Percentiles rank a stretch among this genome's conserved stretches.
These are phyloP conservation scores for Lupinus albus DNA, from an alignment of 306 rosid species.

Conservation along the genomic window DNA sequence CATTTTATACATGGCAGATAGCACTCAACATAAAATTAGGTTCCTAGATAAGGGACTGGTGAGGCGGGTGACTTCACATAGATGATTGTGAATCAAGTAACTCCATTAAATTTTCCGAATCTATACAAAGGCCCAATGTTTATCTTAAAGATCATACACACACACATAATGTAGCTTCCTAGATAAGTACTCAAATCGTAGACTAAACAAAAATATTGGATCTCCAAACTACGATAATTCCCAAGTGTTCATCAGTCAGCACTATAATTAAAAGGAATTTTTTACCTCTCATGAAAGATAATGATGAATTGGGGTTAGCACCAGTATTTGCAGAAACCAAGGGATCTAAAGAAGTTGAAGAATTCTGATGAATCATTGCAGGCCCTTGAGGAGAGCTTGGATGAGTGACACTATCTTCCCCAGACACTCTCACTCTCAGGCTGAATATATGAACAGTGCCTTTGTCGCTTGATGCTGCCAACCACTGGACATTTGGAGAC, in stretches of 20 bases:
- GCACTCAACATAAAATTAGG: constrained; percentile 11
- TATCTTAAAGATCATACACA: constrained; percentile 6
- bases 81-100: constrained; percentile 30
- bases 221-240: constrained; percentile 34
- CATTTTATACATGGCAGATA: constrained; percentile 17
- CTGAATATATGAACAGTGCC: constrained; percentile 91
- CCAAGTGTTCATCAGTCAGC: constrained; percentile 17
- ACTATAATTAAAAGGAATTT: constrained; percentile 19
- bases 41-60: too few relatives aligned
- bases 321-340: constrained; percentile 73
- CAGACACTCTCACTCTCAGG: constrained; percentile 80
- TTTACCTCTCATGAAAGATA: constrained; percentile 93
- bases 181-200: constrained; percentile 30
- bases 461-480: constrained; percentile 93
- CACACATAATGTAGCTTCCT: constrained; percentile 22
- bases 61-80: constrained; percentile 17
- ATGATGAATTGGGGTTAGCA: constrained; percentile 81
- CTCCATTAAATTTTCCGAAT: constrained; percentile 21
- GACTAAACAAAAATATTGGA: constrained; percentile 14
- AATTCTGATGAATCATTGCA: constrained; percentile 64
- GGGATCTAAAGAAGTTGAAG: constrained; percentile 76
- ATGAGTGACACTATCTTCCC: constrained; percentile 56
- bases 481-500: constrained; percentile 88
- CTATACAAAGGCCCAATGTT: constrained; percentile 20
- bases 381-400: constrained; percentile 56